A percentile compares a stretch with the other conserved stretches of the same genome.
Conservation (phyloP, 495 filamentous ascomycete species). For the Daldinia vernicosa region DNA sequence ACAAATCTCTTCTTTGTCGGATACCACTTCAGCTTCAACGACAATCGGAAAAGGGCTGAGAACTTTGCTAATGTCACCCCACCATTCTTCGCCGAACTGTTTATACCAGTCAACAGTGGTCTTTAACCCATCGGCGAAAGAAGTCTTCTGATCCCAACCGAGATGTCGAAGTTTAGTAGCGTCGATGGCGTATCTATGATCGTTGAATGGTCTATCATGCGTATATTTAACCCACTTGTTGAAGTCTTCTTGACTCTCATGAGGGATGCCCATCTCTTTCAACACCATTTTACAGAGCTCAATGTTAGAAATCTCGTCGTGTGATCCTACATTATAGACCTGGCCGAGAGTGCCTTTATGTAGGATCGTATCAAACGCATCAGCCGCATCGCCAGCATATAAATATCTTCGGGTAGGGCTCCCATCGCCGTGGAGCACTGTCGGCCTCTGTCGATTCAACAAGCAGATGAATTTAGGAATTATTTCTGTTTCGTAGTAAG, state of each 20-base stretch:
- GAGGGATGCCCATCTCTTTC: conserved; percentile 56
- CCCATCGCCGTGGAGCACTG: conserved; percentile 76
- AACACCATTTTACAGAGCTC: conserved; percentile 68
- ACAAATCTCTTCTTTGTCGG: conserved; percentile 58
- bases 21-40: conserved; percentile 57
- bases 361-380: conserved; percentile 79
- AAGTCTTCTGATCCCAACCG: conserved; percentile 72
- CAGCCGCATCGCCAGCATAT: conserved; percentile 75
- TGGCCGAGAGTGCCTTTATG: conserved; percentile 72
- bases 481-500: conserved; percentile 62
- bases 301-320: conserved; percentile 71
- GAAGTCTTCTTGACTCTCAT: conserved; percentile 55
- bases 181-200: conserved; percentile 74
- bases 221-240: conserved; percentile 69
- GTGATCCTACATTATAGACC: conserved; percentile 77
- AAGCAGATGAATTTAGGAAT: conserved; percentile 78
- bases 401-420: conserved; percentile 73
- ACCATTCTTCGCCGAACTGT: conserved; percentile 69
- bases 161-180: conserved; percentile 69
- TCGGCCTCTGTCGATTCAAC: conserved; percentile 63
- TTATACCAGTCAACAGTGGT: conserved; percentile 78
- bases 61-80: conserved; percentile 75
- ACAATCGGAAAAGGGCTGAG: conserved; percentile 67
- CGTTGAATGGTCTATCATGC: conserved; percentile 76
- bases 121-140: conserved; percentile 67